Percentiles rank a stretch among this genome's conserved stretches.
phyloP scores from a whole-genome alignment of 2,329 filamentous ascomycete genomes.

The Metarhizium anisopliae region DNA sequence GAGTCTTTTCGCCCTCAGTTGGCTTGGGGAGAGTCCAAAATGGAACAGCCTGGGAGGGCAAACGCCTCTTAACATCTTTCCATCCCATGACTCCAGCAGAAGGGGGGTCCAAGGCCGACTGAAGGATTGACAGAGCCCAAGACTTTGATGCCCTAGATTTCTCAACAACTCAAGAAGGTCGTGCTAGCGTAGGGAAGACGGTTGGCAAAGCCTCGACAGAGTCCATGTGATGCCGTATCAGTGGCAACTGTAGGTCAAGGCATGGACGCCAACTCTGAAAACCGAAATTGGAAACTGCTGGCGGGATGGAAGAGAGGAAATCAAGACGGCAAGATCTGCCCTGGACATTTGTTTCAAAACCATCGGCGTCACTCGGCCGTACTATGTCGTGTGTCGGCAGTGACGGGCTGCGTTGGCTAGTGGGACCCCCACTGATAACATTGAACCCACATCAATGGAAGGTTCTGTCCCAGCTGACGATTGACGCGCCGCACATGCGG shows the following conservation, averaged over 20 bases:
- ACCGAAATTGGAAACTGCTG: background rate
- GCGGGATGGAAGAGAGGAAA: background rate
- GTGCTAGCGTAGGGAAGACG: background rate
- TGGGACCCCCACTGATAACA: conserved; percentile 20
- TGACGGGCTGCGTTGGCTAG: conserved; percentile 19
- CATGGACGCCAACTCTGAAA: background rate
- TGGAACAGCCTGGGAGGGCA: conserved; percentile 24
- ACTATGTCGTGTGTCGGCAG: conserved; percentile 22
- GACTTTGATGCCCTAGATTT: background rate
- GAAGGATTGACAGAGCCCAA: background rate
- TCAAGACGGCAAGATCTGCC: background rate
- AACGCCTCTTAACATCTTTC: conserved; percentile 26
- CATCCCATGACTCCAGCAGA: conserved; percentile 24
- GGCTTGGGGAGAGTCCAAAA: conserved; percentile 22
- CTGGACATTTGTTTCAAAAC: conserved; percentile 19
- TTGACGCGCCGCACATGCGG: background rate
- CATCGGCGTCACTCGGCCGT: conserved; percentile 29
- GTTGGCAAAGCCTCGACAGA: background rate
- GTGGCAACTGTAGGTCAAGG: conserved; percentile 10
- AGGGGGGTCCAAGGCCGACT: background rate
- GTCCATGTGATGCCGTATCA: background rate
- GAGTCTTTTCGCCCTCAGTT: conserved; percentile 11
- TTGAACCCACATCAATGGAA: conserved; percentile 10
- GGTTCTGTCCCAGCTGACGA: background rate
- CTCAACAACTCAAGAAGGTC: background rate